Conservation (phyloP, 306 rosid genomes). For the Mucuna pruriens region DNA sequence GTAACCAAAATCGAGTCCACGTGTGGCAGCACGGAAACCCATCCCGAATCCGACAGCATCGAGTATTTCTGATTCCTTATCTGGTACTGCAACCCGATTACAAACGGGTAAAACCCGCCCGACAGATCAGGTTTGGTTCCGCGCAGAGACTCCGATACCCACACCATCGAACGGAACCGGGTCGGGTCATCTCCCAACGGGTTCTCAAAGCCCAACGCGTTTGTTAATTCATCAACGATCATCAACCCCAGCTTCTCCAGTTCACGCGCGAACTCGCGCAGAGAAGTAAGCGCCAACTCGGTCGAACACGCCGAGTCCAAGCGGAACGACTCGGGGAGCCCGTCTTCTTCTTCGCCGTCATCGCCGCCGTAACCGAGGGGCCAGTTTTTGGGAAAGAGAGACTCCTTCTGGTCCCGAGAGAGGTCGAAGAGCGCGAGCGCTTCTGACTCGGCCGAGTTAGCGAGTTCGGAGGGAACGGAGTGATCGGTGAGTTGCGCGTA, state of each 20-base stretch:
- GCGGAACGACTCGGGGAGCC: constrained; percentile 64
- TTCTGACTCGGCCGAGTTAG: constrained; percentile 78
- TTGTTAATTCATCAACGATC: constrained; percentile 53
- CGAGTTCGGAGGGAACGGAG: constrained; percentile 58
- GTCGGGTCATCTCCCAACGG: constrained; percentile 49
- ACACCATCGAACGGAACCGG: constrained; percentile 56
- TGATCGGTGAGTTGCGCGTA: constrained; percentile 74
- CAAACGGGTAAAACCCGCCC: constrained; percentile 76
- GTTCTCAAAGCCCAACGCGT: constrained; percentile 54
- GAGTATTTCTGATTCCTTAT: constrained; percentile 60
- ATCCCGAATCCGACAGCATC: constrained; percentile 76
- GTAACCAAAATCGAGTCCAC: constrained; percentile 76
- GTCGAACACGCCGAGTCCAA: constrained; percentile 51
- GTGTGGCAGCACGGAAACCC: constrained; percentile 69
- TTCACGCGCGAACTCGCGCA: constrained; percentile 56
- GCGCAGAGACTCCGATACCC: constrained; percentile 56
- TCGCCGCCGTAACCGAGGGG: constrained; percentile 71
- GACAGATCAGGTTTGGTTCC: constrained; percentile 29
- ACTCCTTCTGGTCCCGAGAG: constrained; percentile 48
- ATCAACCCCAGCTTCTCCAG: constrained; percentile 70
- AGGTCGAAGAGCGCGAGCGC: constrained; percentile 67
- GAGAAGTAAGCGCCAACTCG: constrained; percentile 42
- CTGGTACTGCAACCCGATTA: constrained; percentile 75
- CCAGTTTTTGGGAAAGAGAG: constrained; percentile 63
- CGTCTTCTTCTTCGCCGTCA: constrained; percentile 40